phyloP scores from a whole-genome alignment of 2,329 filamentous ascomycete species.

The Colletotrichum sp. region DNA sequence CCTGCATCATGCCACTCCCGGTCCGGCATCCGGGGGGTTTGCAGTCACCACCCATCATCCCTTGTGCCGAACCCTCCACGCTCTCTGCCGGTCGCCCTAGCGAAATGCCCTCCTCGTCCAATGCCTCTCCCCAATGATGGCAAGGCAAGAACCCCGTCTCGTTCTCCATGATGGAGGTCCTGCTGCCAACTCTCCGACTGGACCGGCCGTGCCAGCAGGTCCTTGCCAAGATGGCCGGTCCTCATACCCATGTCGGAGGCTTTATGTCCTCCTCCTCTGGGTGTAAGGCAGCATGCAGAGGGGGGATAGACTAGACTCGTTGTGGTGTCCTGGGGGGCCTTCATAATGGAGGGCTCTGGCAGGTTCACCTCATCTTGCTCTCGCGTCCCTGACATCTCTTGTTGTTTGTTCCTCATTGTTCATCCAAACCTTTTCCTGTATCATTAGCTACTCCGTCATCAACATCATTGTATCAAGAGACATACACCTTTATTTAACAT shows the following conservation, averaged over 20 bases:
- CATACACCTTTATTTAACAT: not conserved
- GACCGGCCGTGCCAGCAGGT: not conserved
- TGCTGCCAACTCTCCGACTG: not conserved
- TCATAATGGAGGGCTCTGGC: not conserved
- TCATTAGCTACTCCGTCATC: not conserved
- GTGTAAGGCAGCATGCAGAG: not conserved
- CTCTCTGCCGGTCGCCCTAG: not conserved
- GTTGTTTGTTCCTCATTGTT: not conserved
- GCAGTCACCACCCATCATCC: not conserved
- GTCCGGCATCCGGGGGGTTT: not conserved
- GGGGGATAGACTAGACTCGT: not conserved
- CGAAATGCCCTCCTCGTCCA: not conserved
- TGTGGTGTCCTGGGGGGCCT: not conserved
- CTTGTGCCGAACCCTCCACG: not conserved
- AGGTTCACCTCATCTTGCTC: not conserved
- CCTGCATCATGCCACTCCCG: not conserved
- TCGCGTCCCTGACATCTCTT: not conserved
- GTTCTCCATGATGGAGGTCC: not conserved
- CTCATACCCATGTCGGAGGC: not conserved
- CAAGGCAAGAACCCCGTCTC: not conserved
- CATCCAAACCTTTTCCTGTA: not conserved
- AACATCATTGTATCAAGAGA: not conserved
- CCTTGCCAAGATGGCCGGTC: constrained; percentile 5
- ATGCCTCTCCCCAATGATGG: not conserved
- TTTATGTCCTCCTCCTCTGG: not conserved